Conservation (phyloP, 495 filamentous ascomycete genomes). For the Amorphotheca resinae region DNA sequence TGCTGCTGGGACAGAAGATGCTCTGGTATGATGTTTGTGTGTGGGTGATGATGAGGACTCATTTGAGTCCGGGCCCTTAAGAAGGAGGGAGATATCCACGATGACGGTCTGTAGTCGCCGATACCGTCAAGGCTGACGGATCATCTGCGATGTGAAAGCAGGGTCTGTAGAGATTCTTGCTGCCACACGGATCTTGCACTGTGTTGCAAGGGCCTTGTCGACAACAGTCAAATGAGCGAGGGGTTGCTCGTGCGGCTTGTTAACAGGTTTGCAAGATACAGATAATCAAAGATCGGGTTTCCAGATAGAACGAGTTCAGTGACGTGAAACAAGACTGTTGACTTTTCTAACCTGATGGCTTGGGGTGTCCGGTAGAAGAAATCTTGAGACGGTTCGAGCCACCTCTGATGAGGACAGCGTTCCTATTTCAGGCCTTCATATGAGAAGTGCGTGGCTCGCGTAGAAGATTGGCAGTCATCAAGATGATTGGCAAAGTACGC, state of each 20-base stretch:
- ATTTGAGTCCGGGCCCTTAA: constrained; percentile 72
- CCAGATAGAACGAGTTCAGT: constrained; percentile 11
- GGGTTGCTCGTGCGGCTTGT: constrained; percentile 5
- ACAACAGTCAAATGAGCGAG: constrained; percentile 6
- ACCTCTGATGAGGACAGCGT: constrained; percentile 19
- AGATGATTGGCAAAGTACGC: constrained; percentile 20
- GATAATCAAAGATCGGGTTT: constrained; percentile 5
- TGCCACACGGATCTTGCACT: constrained; percentile 5
- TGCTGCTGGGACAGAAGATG: constrained; percentile 33
- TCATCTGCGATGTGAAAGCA: constrained; percentile 18
- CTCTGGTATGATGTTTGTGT: constrained; percentile 38
- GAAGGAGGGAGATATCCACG: constrained; percentile 81
- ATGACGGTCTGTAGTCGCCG: constrained; percentile 40
- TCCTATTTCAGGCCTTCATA: constrained; percentile 22
- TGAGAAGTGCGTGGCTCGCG: constrained; percentile 19
- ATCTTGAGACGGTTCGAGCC: constrained; percentile 21
- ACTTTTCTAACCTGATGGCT: constrained; percentile 12
- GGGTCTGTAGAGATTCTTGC: constrained; percentile 8
- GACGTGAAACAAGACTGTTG: constrained; percentile 16
- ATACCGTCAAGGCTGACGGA: constrained; percentile 22
- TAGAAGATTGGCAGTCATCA: constrained; percentile 16
- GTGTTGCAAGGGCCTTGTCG: constrained; percentile 13
- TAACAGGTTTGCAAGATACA: too few species aligned
- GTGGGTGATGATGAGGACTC: constrained; percentile 37
- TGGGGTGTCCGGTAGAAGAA: constrained; percentile 12